Evolutionary conservation across 73 alveolate species (phyloP).

Genomic region (Symbiodinium natans): DNA sequence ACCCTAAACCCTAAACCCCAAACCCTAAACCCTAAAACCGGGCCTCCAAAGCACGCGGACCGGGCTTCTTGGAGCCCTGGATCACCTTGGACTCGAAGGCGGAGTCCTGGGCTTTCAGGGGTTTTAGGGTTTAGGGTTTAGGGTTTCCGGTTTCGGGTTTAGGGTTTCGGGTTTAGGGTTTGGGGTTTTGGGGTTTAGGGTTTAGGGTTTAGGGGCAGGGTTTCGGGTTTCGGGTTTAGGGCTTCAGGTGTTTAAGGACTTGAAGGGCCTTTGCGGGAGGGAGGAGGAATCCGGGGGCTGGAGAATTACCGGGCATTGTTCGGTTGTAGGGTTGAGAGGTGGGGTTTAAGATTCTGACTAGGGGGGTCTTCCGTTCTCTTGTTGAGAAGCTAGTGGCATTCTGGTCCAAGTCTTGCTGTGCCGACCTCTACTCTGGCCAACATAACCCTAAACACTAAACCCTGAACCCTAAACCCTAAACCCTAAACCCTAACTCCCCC

Average conservation of each 20-base stretch:
- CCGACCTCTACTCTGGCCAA: too few species aligned
- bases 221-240: neutral
- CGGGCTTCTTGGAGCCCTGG: neutral
- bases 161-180: neutral
- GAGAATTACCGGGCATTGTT: too few species aligned
- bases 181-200: neutral
- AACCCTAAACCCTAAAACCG: neutral
- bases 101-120: neutral
- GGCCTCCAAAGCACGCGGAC: neutral
- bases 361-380: too few species aligned
- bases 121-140: neutral
- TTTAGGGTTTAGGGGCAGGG: neutral
- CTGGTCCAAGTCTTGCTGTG: too few species aligned
- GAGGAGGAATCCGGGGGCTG: too few species aligned
- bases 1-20: neutral
- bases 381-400: too few species aligned
- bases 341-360: too few species aligned
- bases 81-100: neutral
- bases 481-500: too few species aligned
- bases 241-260: neutral
- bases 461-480: neutral
- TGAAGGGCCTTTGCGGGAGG: too few species aligned
- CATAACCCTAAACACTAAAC: neutral
- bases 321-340: too few species aligned
- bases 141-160: neutral